Conservation (phyloP, 768 basidiomycete species). For the Mycena albidolilacea region DNA sequence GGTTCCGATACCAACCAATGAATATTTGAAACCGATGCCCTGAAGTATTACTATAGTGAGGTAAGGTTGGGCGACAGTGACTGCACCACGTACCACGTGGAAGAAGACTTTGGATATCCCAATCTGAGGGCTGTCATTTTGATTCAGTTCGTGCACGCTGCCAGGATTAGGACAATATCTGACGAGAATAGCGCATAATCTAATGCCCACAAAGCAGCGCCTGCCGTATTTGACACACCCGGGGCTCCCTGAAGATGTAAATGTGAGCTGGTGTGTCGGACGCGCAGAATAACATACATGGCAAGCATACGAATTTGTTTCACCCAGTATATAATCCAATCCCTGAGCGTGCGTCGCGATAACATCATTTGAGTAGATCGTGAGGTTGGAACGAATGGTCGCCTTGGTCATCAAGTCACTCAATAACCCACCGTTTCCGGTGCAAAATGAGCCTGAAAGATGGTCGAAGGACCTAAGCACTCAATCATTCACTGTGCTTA, state of each 20-base stretch:
- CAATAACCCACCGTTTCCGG: slow-evolving; percentile 66
- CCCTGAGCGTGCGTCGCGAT: slow-evolving; percentile 59
- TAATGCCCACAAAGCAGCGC: slow-evolving; percentile 77
- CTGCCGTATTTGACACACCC: slow-evolving; percentile 76
- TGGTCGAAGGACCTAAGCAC: not conserved
- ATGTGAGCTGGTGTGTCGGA: not conserved
- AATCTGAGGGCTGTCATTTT: slow-evolving; percentile 57
- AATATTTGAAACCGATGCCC: slow-evolving; percentile 81
- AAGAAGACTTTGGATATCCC: slow-evolving; percentile 69
- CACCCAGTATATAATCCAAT: slow-evolving; percentile 73
- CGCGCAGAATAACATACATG: slow-evolving; percentile 44
- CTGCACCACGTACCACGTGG: slow-evolving; percentile 55
- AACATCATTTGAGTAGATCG: slow-evolving; percentile 67
- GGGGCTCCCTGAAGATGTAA: slow-evolving; percentile 54
- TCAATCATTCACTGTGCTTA: not conserved
- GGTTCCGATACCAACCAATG: slow-evolving; percentile 57
- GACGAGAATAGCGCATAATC: slow-evolving; percentile 75
- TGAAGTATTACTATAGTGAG: not conserved
- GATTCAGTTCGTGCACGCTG: not conserved
- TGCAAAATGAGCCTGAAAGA: slow-evolving; percentile 68
- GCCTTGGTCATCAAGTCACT: slow-evolving; percentile 78
- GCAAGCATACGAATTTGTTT: slow-evolving; percentile 69
- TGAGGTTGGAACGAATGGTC: slow-evolving; percentile 69
- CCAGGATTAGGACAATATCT: slow-evolving; percentile 28
- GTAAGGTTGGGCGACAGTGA: no score